phyloP scores from a whole-genome alignment of 2,329 filamentous ascomycete genomes.

The Fusarium nanum region DNA sequence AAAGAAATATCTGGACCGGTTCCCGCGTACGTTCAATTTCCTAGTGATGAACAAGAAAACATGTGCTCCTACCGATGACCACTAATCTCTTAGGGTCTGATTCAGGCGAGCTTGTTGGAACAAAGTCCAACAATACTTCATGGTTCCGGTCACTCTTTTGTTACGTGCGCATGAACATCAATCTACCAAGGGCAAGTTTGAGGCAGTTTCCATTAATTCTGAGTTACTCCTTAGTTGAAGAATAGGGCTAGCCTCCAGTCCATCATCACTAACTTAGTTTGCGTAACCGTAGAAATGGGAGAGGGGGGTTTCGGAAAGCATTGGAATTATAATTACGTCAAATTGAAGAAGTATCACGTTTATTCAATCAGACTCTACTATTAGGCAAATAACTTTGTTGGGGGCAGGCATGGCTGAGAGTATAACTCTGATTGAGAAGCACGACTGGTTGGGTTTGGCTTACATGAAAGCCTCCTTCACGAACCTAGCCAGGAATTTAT shows the following conservation, averaged over 20 bases:
- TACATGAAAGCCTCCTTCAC: not conserved
- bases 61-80: not conserved
- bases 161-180: not conserved
- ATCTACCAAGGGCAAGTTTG: not conserved
- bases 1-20: too few species aligned
- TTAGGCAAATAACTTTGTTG: not conserved
- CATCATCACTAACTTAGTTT: not conserved
- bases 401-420: not conserved
- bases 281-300: not conserved
- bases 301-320: too few species aligned
- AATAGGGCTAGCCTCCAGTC: not conserved
- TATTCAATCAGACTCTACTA: not conserved
- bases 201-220: not conserved
- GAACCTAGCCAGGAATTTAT: not conserved
- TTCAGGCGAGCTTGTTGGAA: not conserved
- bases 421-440: not conserved
- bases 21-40: too few species aligned
- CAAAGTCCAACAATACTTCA: not conserved
- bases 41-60: not conserved
- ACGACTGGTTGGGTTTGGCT: not conserved
- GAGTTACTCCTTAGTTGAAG: not conserved
- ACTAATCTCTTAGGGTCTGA: not conserved
- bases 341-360: not conserved
- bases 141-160: not conserved
- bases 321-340: not conserved